A percentile compares a stretch with the other conserved stretches of the same genome.
phyloP scores from a whole-genome alignment of 768 basidiomycete genomes.

The Phylloporus rhodoxanthus region DNA sequence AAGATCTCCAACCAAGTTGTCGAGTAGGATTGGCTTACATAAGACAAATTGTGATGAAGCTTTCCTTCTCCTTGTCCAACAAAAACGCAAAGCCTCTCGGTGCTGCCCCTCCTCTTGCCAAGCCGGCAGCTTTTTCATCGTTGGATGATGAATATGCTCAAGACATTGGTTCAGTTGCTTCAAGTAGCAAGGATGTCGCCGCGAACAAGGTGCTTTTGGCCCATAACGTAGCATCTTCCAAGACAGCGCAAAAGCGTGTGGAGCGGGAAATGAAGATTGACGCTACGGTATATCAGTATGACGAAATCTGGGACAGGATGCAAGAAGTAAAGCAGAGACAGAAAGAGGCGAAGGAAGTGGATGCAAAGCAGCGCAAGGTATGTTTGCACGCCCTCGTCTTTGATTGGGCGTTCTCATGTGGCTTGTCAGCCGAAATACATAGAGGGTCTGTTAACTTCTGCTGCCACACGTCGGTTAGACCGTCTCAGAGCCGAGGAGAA shows the following conservation, averaged over 20 bases:
- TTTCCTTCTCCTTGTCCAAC: constrained; percentile 75
- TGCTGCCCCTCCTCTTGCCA: constrained; percentile 46
- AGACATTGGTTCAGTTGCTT: constrained; percentile 44
- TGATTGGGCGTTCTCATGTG: constrained; percentile 7
- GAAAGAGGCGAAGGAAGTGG: constrained; percentile 71
- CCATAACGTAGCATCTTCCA: constrained; percentile 56
- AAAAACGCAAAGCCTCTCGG: constrained; percentile 53
- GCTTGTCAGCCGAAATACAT: constrained; percentile 85
- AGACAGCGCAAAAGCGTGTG: constrained; percentile 64
- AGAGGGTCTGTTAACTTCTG: constrained; percentile 65
- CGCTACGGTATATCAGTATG: constrained; percentile 84
- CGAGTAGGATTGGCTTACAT: constrained; percentile 19
- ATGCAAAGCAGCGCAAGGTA: constrained; percentile 75
- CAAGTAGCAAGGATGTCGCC: constrained; percentile 35
- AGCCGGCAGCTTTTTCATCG: constrained; percentile 57
- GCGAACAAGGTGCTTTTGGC: constrained; percentile 53
- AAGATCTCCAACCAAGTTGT: too few relatives aligned
- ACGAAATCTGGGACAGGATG: constrained; percentile 95
- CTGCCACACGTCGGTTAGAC: constrained; percentile 84
- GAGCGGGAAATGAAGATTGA: constrained; percentile 78
- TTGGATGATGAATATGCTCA: constrained; percentile 58
- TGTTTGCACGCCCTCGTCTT: constrained; percentile 16
- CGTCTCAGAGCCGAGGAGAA: constrained; percentile 94
- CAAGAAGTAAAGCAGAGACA: constrained; percentile 75
- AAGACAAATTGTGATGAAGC: constrained; percentile 54